Conservation (phyloP, 2,329 filamentous ascomycete species). For the Xylariaceae sp. region DNA sequence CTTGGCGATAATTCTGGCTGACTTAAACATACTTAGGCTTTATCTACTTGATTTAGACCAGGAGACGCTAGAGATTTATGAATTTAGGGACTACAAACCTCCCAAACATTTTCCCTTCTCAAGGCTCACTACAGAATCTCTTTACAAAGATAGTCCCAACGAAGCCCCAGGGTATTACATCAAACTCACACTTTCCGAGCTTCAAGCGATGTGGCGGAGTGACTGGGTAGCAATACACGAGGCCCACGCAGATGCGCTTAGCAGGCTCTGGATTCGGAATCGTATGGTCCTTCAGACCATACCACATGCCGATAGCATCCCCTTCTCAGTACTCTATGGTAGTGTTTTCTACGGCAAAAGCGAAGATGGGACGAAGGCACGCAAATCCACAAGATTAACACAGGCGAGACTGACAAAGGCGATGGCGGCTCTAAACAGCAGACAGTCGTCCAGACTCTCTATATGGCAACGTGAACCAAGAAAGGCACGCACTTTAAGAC, state of each 20-base stretch:
- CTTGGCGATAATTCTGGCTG: background rate
- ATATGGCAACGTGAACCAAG: background rate
- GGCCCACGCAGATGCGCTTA: constrained; percentile 6
- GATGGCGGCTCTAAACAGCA: constrained; percentile 8
- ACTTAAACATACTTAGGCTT: constrained; percentile 20
- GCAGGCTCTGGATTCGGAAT: constrained; percentile 17
- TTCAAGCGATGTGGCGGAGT: constrained; percentile 16
- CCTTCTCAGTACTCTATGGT: constrained; percentile 25
- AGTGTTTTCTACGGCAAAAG: constrained; percentile 6
- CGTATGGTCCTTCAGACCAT: constrained; percentile 5
- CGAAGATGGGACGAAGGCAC: background rate
- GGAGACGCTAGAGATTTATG: constrained; percentile 24
- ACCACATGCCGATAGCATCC: constrained; percentile 18
- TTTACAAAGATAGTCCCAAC: constrained; percentile 2
- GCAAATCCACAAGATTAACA: constrained; percentile 6
- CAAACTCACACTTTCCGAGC: constrained; percentile 20
- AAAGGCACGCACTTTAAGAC: background rate
- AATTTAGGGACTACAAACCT: constrained; percentile 14
- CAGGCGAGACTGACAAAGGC: background rate
- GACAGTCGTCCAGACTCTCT: constrained; percentile 7
- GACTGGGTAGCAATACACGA: constrained; percentile 21
- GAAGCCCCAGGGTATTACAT: constrained; percentile 26
- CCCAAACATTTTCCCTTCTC: background rate
- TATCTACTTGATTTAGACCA: constrained; percentile 25
- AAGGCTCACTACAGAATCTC: constrained; percentile 10